Evolutionary conservation across 2,329 filamentous ascomycete genomes (phyloP).

Genomic region (Pseudonectria buxi): DNA sequence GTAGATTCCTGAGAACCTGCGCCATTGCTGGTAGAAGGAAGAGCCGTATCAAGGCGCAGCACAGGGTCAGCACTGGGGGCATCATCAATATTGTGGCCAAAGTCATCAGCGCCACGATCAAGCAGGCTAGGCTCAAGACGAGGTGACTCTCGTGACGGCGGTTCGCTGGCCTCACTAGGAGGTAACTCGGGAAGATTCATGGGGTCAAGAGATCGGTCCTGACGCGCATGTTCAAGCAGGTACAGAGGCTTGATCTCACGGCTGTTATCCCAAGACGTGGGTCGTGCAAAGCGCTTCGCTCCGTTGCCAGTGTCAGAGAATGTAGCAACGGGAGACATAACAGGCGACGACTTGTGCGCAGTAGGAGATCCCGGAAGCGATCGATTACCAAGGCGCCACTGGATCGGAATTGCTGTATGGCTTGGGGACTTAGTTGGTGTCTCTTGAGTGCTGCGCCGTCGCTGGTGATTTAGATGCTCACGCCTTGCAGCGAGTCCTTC

Average conservation of each 20-base stretch:
- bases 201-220: conserved; percentile 27
- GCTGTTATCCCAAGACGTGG: conserved; percentile 55
- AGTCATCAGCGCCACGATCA: conserved; percentile 22
- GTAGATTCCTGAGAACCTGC: conserved; percentile 61
- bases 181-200: conserved; percentile 45
- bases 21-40: conserved; percentile 34
- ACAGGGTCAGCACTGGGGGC: conserved; percentile 14
- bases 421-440: conserved; percentile 45
- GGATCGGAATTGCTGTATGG: conserved; percentile 51
- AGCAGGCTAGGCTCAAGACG: conserved; percentile 24
- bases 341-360: conserved; percentile 33
- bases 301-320: conserved; percentile 26
- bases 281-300: conserved; percentile 38
- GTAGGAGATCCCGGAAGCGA: conserved; percentile 38
- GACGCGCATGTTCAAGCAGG: conserved; percentile 61
- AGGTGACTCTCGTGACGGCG: conserved; percentile 29
- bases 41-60: conserved; percentile 36
- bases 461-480: conserved; percentile 37
- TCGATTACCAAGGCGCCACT: conserved; percentile 45
- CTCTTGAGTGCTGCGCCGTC: conserved; percentile 43
- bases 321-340: conserved; percentile 25
- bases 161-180: conserved; percentile 38
- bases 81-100: conserved; percentile 15
- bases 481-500: conserved; percentile 37
- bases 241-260: conserved; percentile 76